phyloP scores from a whole-genome alignment of 257 asterid species.

The Ilex aquifolium region DNA sequence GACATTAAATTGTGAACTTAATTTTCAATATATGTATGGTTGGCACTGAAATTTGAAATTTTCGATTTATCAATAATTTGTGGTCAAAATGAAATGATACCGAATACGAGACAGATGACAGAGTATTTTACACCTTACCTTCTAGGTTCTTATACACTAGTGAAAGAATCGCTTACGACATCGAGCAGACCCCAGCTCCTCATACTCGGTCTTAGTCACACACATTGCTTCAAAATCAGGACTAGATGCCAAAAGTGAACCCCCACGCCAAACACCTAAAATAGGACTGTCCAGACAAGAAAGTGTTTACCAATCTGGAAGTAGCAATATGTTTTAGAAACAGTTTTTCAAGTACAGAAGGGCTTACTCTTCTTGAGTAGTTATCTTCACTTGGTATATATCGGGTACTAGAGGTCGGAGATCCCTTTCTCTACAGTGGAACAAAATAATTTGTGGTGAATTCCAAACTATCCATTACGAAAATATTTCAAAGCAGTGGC shows the following conservation, averaged over 20 bases:
- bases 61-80: too few species aligned
- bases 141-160: conserved; percentile 26
- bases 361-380: conserved; percentile 81
- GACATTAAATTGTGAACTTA: too few species aligned
- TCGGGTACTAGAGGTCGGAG: conserved; percentile 94
- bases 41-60: too few species aligned
- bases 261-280: conserved; percentile 97
- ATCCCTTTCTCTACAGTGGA: conserved; percentile 64
- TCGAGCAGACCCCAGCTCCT: conserved; percentile 87
- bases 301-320: conserved; percentile 6
- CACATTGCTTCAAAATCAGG: conserved; percentile 96
- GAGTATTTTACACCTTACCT: not conserved
- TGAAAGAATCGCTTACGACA: conserved; percentile 85
- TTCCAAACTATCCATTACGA: conserved; percentile 2
- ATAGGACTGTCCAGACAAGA: conserved; percentile 59
- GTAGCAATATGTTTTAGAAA: conserved; percentile 9
- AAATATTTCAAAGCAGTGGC: not conserved
- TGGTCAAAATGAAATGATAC: too few species aligned
- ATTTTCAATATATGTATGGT: too few species aligned
- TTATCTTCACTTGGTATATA: conserved; percentile 67
- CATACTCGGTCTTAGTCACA: conserved; percentile 90
- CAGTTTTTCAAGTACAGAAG: conserved; percentile 13
- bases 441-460: conserved; percentile 11
- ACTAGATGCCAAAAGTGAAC: conserved; percentile 92
- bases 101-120: not conserved